Conservation (phyloP, 306 rosid genomes). For the Pterocarpus macrocarpus region DNA sequence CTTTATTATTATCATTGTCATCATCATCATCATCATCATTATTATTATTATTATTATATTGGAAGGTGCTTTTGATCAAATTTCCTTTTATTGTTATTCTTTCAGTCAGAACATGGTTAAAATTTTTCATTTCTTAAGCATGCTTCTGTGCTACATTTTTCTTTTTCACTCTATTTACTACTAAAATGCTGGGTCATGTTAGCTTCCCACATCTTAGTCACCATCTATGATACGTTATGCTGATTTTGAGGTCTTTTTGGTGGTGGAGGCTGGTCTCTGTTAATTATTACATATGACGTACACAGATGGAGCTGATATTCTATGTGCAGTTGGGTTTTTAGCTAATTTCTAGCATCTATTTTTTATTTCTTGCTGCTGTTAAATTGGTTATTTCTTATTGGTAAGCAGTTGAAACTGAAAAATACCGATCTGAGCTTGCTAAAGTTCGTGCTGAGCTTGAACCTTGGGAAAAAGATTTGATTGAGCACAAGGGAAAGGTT, state of each 20-base stretch:
- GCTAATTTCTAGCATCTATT: slow-evolving; percentile 1
- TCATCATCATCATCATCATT: too few relatives aligned
- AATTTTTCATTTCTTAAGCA: slow-evolving; percentile 31
- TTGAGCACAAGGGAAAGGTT: slow-evolving; percentile 90
- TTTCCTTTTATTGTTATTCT: slow-evolving; percentile 10
- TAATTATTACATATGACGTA: slow-evolving; percentile 12
- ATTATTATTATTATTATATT: slow-evolving; percentile 19
- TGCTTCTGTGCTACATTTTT: neutral
- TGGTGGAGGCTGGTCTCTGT: slow-evolving; percentile 14
- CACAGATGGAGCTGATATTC: slow-evolving; percentile 29
- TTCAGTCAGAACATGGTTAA: neutral
- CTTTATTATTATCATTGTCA: neutral
- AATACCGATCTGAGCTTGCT: slow-evolving; percentile 75
- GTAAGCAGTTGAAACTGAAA: slow-evolving; percentile 87
- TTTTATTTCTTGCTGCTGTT: neutral
- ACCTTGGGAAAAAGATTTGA: slow-evolving; percentile 95
- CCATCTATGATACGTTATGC: neutral
- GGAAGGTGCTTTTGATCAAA: slow-evolving; percentile 22
- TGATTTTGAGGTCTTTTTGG: slow-evolving; percentile 25
- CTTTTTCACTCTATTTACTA: neutral
- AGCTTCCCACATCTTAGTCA: slow-evolving; percentile 24
- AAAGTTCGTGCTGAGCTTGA: slow-evolving; percentile 89
- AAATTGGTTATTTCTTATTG: slow-evolving; percentile 43
- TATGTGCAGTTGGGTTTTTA: neutral
- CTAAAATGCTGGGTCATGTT: slow-evolving; percentile 13